Conservation (phyloP, 1,139 yeast genomes). For the Candida pseudoviswanathii region DNA sequence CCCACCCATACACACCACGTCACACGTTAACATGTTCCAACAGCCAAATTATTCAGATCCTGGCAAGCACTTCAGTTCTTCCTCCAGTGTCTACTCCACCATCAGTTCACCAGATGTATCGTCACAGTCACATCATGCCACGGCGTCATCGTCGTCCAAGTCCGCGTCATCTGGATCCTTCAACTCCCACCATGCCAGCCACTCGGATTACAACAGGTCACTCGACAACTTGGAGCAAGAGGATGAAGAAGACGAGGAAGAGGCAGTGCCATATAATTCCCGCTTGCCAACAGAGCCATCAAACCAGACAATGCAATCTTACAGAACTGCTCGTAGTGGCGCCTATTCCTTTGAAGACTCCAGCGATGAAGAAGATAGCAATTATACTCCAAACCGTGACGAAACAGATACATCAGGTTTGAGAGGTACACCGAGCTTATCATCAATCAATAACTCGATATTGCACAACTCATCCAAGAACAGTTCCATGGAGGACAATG, state of each 20-base stretch:
- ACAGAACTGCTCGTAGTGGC: conserved; percentile 25
- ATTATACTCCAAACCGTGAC: neutral
- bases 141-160: neutral
- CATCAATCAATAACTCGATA: conserved; percentile 38
- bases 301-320: conserved; percentile 29
- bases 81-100: conserved; percentile 39
- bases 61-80: conserved; percentile 26
- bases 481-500: conserved; percentile 22
- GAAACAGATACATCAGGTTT: neutral
- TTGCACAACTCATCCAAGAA: conserved; percentile 21
- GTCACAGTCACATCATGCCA: neutral
- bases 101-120: conserved; percentile 17
- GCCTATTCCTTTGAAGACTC: conserved; percentile 7
- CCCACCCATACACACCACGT: neutral
- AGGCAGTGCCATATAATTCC: conserved; percentile 2
- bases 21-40: conserved; percentile 6
- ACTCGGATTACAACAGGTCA: neutral
- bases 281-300: conserved; percentile 22
- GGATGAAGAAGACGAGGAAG: conserved; percentile 1
- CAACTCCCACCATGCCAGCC: neutral
- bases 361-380: conserved; percentile 1
- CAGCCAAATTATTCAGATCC: conserved; percentile 9
- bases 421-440: conserved; percentile 26
- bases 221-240: neutral
- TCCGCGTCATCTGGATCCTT: conserved; percentile 5